phyloP scores from a whole-genome alignment of 805 yeast genomes.

The Kluyveromyces nonfermentans region DNA sequence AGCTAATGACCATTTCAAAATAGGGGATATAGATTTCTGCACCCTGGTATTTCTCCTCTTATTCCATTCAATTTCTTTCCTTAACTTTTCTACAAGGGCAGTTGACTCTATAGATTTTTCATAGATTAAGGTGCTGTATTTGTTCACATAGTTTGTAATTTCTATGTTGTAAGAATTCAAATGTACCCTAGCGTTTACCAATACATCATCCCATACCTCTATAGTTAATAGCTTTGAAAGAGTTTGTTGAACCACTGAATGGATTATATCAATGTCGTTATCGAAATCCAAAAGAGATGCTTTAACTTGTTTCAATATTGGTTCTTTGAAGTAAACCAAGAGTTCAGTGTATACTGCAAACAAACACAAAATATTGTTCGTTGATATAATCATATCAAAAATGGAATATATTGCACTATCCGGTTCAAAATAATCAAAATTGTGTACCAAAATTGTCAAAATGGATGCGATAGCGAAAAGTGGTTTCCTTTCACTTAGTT shows the following conservation, averaged over 20 bases:
- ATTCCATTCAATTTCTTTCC: constrained; percentile 15
- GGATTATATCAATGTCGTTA: constrained; percentile 27
- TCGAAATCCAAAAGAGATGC: constrained; percentile 19
- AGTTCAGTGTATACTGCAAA: constrained; percentile 56
- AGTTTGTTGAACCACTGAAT: constrained; percentile 36
- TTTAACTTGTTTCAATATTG: constrained; percentile 29
- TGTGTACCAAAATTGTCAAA: constrained; percentile 73
- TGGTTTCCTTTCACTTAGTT: constrained; percentile 40
- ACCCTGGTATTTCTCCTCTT: constrained; percentile 4
- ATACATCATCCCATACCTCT: constrained; percentile 14
- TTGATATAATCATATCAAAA: constrained; percentile 61
- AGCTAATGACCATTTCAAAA: constrained; percentile 2
- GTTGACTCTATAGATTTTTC: neutral
- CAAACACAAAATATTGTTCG: constrained; percentile 43
- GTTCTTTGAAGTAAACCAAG: constrained; percentile 36
- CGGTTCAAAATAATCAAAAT: constrained; percentile 30
- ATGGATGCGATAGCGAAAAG: constrained; percentile 68
- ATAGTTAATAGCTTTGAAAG: constrained; percentile 15
- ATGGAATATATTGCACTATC: constrained; percentile 41
- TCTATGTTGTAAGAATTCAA: constrained; percentile 4
- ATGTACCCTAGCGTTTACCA: constrained; percentile 8
- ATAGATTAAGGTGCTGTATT: constrained; percentile 23
- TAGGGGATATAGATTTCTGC: neutral
- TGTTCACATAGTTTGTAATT: constrained; percentile 12
- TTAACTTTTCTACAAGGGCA: constrained; percentile 5